phyloP scores from a whole-genome alignment of 768 basidiomycete genomes.

The Coprinopsis cinerea region DNA sequence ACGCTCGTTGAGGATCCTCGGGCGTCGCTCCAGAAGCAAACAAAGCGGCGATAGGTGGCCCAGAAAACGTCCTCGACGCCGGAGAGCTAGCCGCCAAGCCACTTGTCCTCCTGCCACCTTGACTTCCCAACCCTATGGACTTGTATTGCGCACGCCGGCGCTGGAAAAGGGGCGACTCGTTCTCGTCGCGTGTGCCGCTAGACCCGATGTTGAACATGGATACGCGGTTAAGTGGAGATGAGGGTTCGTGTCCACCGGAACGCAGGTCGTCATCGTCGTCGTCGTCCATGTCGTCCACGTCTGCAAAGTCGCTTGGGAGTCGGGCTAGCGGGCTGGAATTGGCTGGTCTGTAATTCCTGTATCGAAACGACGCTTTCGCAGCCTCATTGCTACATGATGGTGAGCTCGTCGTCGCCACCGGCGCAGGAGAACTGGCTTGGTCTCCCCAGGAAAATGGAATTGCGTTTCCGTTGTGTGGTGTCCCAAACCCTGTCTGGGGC shows the following conservation, averaged over 20 bases:
- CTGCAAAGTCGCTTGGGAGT: neutral
- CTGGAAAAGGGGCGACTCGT: slow-evolving; percentile 4
- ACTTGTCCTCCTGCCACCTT: neutral
- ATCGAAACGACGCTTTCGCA: neutral
- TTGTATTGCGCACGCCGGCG: slow-evolving; percentile 8
- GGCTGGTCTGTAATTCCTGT: slow-evolving; percentile 1
- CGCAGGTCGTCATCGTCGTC: slow-evolving; percentile 1
- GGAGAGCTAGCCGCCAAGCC: neutral
- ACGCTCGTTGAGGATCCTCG: slow-evolving; percentile 45
- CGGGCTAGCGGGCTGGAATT: slow-evolving; percentile 4
- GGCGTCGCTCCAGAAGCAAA: slow-evolving; percentile 5
- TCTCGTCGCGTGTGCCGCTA: slow-evolving; percentile 1
- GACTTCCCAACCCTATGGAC: neutral
- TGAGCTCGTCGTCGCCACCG: neutral
- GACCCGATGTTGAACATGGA: slow-evolving; percentile 1
- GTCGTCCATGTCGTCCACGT: slow-evolving; percentile 6
- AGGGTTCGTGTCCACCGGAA: slow-evolving; percentile 1
- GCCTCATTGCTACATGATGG: neutral
- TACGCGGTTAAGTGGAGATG: slow-evolving; percentile 5
- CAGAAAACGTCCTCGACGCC: neutral
- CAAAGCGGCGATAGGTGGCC: neutral
- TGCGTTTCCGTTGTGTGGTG: neutral
- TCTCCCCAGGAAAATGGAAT: neutral
- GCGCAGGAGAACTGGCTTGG: neutral
- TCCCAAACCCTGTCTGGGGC: too few relatives aligned